Evolutionary conservation across 352 stramenopile species (phyloP).

Genomic region (Globisporangium irregulare): DNA sequence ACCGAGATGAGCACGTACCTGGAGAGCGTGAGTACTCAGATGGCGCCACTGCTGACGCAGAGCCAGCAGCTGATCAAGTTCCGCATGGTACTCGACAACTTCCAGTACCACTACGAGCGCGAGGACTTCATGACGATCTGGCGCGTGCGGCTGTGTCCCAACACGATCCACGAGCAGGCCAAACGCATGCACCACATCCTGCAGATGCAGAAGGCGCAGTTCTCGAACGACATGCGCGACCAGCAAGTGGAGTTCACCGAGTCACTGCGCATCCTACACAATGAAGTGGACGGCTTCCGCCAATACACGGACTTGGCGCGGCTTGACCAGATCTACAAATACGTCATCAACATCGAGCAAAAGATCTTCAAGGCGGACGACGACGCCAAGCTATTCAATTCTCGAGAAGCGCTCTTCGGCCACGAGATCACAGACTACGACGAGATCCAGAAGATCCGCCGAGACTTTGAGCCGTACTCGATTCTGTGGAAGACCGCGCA

Average conservation of each 20-base stretch:
- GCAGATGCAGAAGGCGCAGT: conserved; percentile 80
- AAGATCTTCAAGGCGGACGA: conserved; percentile 88
- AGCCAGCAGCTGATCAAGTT: conserved; percentile 82
- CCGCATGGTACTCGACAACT: conserved; percentile 69
- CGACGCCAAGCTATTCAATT: conserved; percentile 90
- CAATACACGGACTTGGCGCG: conserved; percentile 87
- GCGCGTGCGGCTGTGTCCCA: conserved; percentile 83
- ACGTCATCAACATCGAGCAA: conserved; percentile 83
- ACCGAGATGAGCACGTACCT: conserved; percentile 87
- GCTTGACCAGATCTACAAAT: conserved; percentile 86
- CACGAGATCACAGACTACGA: conserved; percentile 91
- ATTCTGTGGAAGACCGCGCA: conserved; percentile 91
- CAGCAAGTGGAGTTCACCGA: conserved; percentile 91
- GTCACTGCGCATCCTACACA: conserved; percentile 76
- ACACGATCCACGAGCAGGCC: conserved; percentile 85
- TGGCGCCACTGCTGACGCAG: conserved; percentile 63
- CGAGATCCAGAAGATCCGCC: conserved; percentile 85
- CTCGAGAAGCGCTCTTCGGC: conserved; percentile 86
- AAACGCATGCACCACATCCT: conserved; percentile 81
- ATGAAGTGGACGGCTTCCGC: conserved; percentile 83
- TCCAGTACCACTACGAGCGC: conserved; percentile 84
- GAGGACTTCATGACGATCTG: conserved; percentile 91
- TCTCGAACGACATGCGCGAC: conserved; percentile 90
- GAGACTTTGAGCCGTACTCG: conserved; percentile 94
- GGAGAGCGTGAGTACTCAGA: conserved; percentile 59